Percentiles rank a stretch among this genome's conserved stretches.
These are phyloP conservation scores for Piper longum DNA, from an alignment of 164 flowering plant genomes.

Conservation along the genomic window DNA sequence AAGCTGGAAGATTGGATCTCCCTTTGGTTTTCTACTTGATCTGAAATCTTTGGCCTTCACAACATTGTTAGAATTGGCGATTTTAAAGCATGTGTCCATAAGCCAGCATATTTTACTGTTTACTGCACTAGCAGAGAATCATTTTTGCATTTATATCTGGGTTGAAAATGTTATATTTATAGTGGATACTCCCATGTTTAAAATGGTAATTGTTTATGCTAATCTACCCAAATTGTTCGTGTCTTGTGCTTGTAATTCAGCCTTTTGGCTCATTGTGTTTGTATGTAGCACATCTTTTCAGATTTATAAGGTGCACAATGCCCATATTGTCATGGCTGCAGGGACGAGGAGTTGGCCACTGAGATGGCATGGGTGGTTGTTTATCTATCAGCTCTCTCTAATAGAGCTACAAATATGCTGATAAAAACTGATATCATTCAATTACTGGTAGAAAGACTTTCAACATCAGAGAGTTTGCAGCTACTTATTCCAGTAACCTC, in stretches of 20 bases:
- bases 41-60: no score
- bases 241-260: background rate
- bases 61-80: no score
- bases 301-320: background rate
- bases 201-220: no score
- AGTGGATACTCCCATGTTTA: no score
- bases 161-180: no score
- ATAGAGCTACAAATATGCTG: constrained; percentile 51
- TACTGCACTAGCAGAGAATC: no score
- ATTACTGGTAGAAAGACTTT: constrained; percentile 61
- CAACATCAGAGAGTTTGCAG: constrained; percentile 65
- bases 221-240: no score
- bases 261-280: background rate
- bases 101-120: no score
- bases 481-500: constrained; percentile 78
- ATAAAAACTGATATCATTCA: constrained; percentile 64
- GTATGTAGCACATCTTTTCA: background rate
- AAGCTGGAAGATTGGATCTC: no score
- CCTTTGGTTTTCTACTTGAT: no score
- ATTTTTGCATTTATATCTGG: no score
- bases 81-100: no score
- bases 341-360: constrained; percentile 93
- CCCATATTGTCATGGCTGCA: constrained; percentile 16
- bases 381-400: constrained; percentile 91
- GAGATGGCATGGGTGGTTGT: constrained; percentile 97